A percentile compares a stretch with the other conserved stretches of the same genome.
Conservation (phyloP, 1,284 basidiomycete genomes). For the Microbotryum violaceum region DNA sequence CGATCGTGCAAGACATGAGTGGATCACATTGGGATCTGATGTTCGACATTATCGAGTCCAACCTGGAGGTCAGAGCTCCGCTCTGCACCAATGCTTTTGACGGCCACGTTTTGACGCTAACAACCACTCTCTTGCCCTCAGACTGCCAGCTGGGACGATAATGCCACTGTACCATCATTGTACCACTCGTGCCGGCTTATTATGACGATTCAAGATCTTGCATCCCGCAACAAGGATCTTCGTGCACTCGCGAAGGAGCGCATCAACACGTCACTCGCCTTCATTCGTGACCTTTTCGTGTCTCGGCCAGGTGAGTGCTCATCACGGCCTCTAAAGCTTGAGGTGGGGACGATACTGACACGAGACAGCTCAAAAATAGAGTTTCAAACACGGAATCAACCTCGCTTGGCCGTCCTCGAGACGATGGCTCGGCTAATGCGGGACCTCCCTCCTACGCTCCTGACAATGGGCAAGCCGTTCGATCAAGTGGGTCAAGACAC, state of each 20-base stretch:
- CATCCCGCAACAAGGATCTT: constrained; percentile 63
- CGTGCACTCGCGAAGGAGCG: constrained; percentile 61
- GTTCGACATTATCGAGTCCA: constrained; percentile 80
- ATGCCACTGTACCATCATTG: constrained; percentile 55
- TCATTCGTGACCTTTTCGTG: constrained; percentile 56
- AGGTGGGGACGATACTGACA: background rate
- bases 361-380: background rate
- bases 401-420: constrained; percentile 18
- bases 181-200: constrained; percentile 64
- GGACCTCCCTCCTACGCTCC: constrained; percentile 52
- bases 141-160: constrained; percentile 57
- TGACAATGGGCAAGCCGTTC: constrained; percentile 60
- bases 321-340: background rate
- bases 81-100: background rate
- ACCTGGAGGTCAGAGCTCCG: constrained; percentile 60
- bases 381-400: constrained; percentile 9
- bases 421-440: constrained; percentile 43
- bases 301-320: constrained; percentile 48
- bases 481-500: constrained; percentile 48
- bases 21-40: constrained; percentile 89
- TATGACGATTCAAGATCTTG: constrained; percentile 61
- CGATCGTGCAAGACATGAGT: constrained; percentile 77
- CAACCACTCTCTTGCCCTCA: constrained; percentile 36
- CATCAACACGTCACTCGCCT: constrained; percentile 49
- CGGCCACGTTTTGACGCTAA: background rate